A percentile compares a stretch with the other conserved stretches of the same genome.
Evolutionary conservation across 306 rosid genomes (phyloP).

Genomic region (Medicago lupulina): DNA sequence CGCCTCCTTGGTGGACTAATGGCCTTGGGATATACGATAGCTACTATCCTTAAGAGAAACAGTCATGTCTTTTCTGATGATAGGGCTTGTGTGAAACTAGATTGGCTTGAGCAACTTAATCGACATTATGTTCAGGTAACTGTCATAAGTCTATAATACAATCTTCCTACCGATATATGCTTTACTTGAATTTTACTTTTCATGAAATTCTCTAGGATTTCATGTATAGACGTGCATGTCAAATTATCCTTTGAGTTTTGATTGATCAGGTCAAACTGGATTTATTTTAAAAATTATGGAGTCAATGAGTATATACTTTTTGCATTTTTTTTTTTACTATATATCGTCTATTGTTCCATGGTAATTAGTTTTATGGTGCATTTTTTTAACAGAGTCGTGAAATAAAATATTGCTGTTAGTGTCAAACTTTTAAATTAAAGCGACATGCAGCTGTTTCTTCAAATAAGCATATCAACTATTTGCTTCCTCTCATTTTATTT

Average conservation of each 20-base stretch:
- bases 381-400: constrained; percentile 27
- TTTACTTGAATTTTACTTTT: constrained; percentile 12
- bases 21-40: constrained; percentile 99
- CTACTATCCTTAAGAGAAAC: constrained; percentile 89
- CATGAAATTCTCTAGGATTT: constrained; percentile 12
- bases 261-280: constrained; percentile 10
- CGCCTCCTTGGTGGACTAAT: constrained; percentile 98
- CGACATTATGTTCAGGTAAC: constrained; percentile 93
- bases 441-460: background rate
- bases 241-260: constrained; percentile 26
- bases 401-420: constrained; percentile 21
- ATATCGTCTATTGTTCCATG: background rate
- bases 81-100: constrained; percentile 78
- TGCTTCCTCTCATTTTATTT: constrained; percentile 7
- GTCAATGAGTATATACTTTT: constrained; percentile 2
- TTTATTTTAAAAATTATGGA: constrained; percentile 8
- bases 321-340: background rate
- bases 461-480: constrained; percentile 21
- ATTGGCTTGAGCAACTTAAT: constrained; percentile 94
- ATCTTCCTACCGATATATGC: constrained; percentile 31
- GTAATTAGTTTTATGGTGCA: background rate
- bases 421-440: constrained; percentile 19
- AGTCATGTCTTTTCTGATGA: constrained; percentile 87
- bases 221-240: constrained; percentile 33
- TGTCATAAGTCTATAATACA: background rate